Evolutionary conservation across 73 alveolate species (phyloP).

Genomic region (Vitrella brassicaformis): DNA sequence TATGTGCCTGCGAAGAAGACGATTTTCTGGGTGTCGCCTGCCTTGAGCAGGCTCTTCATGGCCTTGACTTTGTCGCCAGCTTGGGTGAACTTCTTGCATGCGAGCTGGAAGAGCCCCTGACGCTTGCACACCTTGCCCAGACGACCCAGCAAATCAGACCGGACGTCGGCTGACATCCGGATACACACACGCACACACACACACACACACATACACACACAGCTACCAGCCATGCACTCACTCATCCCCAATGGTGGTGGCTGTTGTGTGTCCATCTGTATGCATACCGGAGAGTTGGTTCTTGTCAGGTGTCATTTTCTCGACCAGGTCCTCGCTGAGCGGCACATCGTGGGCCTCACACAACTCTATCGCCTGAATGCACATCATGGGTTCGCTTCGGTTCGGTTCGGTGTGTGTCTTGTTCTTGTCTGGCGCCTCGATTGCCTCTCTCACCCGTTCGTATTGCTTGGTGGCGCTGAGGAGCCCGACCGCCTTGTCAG

Average conservation of each 20-base stretch:
- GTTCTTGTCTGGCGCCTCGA: too few relatives aligned
- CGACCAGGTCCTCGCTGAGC: slow-evolving; percentile 69
- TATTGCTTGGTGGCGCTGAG: slow-evolving; percentile 59
- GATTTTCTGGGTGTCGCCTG: slow-evolving; percentile 70
- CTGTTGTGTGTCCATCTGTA: too few relatives aligned
- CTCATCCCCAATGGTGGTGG: too few relatives aligned
- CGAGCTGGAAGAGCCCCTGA: slow-evolving; percentile 80
- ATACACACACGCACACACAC: too few relatives aligned
- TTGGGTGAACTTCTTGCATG: slow-evolving; percentile 76
- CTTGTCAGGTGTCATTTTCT: slow-evolving; percentile 65
- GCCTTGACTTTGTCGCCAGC: slow-evolving; percentile 80
- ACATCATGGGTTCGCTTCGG: too few relatives aligned
- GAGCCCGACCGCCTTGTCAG: slow-evolving; percentile 75
- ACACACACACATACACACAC: too few relatives aligned
- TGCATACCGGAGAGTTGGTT: slow-evolving; percentile 6
- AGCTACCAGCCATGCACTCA: too few relatives aligned
- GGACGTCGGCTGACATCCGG: slow-evolving; percentile 46
- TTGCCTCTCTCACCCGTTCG: too few relatives aligned
- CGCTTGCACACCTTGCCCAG: slow-evolving; percentile 66
- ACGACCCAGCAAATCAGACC: slow-evolving; percentile 48
- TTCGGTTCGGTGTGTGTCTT: too few relatives aligned
- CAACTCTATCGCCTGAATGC: too few relatives aligned
- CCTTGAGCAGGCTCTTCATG: slow-evolving; percentile 73
- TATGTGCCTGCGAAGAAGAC: slow-evolving; percentile 69
- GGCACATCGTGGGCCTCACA: slow-evolving; percentile 54